Conservation (phyloP, 164 flowering plant genomes). For the Aristolochia fimbriata region DNA sequence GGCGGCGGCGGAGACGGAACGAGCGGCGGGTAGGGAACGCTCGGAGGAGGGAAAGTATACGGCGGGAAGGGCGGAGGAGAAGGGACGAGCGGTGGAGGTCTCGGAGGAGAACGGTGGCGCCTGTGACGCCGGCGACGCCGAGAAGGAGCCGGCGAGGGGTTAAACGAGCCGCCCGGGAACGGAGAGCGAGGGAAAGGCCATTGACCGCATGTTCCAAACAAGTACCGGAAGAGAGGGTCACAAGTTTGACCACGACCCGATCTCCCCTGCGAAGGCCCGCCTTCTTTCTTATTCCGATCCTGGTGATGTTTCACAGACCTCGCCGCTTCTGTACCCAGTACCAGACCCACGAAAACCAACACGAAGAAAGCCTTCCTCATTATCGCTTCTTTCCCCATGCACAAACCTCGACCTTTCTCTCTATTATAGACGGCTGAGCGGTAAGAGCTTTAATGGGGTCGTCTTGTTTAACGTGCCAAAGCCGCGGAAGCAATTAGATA, state of each 20-base stretch:
- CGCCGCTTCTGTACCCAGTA: background rate
- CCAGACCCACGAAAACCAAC: background rate
- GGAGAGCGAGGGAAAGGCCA: slow-evolving; percentile 10
- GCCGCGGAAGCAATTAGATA: background rate
- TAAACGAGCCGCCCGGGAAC: background rate
- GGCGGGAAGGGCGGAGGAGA: slow-evolving; percentile 6
- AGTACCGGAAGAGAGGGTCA: slow-evolving; percentile 7
- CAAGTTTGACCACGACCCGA: slow-evolving; percentile 1
- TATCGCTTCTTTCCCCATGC: background rate
- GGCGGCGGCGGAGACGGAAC: slow-evolving; percentile 1
- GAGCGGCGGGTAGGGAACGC: background rate
- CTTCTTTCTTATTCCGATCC: background rate
- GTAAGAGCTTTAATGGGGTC: background rate
- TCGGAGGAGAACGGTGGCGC: background rate
- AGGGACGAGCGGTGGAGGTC: background rate
- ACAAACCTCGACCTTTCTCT: background rate
- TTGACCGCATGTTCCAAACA: slow-evolving; percentile 8
- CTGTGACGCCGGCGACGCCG: background rate
- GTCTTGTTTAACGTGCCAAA: slow-evolving; percentile 1
- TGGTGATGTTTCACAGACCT: background rate
- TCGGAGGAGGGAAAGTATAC: background rate
- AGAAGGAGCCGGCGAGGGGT: background rate
- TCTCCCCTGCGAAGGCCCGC: background rate
- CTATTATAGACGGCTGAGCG: background rate
- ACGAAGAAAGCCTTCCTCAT: background rate